Conservation (phyloP, 176 grass and related monocot species). For the Puccinellia tenuiflora region DNA sequence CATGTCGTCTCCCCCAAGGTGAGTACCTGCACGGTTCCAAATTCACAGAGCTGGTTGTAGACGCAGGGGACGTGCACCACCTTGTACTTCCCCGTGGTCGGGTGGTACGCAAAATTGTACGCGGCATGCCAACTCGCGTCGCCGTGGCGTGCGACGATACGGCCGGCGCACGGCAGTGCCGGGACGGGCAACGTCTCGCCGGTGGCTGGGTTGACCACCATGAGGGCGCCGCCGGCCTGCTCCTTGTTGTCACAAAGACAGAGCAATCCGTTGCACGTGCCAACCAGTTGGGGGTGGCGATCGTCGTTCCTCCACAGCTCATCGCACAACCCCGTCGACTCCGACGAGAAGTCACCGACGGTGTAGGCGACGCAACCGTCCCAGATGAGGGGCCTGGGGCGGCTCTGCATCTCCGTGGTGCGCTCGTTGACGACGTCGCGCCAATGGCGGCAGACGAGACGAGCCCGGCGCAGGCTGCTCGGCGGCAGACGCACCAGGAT, state of each 20-base stretch:
- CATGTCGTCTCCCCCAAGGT: background rate
- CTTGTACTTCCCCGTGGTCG: background rate
- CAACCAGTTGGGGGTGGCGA: background rate
- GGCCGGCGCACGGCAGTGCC: background rate
- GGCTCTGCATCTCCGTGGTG: background rate
- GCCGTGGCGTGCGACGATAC: background rate
- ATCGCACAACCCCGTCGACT: background rate
- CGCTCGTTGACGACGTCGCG: background rate
- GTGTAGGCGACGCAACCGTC: background rate
- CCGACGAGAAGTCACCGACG: background rate
- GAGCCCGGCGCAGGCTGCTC: background rate
- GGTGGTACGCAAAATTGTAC: background rate
- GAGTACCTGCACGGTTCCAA: background rate
- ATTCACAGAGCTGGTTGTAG: background rate
- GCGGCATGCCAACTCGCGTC: background rate
- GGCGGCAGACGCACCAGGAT: background rate
- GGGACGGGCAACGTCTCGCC: background rate
- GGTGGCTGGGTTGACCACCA: background rate
- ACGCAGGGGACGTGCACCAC: background rate
- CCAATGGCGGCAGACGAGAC: background rate
- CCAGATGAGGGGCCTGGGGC: background rate
- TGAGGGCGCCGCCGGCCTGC: background rate
- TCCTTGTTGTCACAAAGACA: background rate
- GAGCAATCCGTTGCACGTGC: background rate
- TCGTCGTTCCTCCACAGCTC: background rate